Evolutionary conservation across 108 stramenopile species (phyloP), one percentile per base, ranked within the genome.

Genomic region (Aurantiochytrium sp.): DNA sequence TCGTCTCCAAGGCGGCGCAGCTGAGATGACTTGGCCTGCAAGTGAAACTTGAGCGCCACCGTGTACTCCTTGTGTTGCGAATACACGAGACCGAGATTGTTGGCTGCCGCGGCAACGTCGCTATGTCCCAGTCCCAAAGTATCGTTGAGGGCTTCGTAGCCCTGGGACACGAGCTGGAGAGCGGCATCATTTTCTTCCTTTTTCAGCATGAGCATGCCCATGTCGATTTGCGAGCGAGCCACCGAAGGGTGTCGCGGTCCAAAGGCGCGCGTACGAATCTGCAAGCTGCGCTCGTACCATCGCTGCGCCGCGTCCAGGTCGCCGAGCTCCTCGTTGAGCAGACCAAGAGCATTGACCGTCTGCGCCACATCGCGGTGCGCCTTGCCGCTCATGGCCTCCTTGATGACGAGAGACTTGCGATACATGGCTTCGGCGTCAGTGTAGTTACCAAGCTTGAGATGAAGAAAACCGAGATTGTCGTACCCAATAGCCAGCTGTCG

Each of bases 161-260:
- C 73, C 25, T 83, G 47, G 23, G 21, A 5, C 25, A 83, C 73
- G 49, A 83, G 73, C 49, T 8, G 21, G 0, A 18, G 5, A 10
- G 73, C 73, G 0, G 73, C 73, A 10, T 83, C 73, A 21, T 8
- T 16, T 23, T 45, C 2, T 10, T 21, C 49, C 23, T 28, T 45
- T 21, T 83, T 83, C 44, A 83, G 73, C 12, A 83, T 5, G 0
- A 83, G 73, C 73, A 83, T 83, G 47, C 73, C 73, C 73, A 83
- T 83, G 73, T 83, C 73, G 44, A 83, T 83, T 21, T 83, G 73
- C 49, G 73, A 83, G 21, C 73, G 73, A 5, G 73, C 73, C 5
- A 83, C 73, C 19, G 73, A 83, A 51, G 73, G 73, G 25, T 83
- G 73, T 25, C 14, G 35, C 6, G 73, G 73, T 10, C 73, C 73